These are phyloP conservation scores for Pterocarpus santalinus DNA, from an alignment of 306 rosid species.

Conservation along the genomic window DNA sequence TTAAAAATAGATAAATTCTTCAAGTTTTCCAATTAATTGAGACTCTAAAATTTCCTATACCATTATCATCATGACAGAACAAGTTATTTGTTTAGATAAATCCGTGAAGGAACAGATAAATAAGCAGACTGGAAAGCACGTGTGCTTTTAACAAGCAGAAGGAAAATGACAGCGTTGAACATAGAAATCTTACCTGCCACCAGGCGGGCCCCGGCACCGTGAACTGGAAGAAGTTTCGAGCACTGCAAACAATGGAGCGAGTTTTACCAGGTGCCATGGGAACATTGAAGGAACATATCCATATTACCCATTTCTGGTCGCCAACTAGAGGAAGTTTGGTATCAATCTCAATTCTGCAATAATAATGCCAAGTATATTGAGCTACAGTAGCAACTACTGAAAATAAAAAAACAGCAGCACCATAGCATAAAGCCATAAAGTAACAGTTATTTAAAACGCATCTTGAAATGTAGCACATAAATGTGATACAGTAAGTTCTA, in stretches of 20 bases:
- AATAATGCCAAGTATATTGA: not conserved
- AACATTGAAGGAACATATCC: slow-evolving; percentile 96
- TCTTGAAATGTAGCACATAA: slow-evolving; percentile 16
- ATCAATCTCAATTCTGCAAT: slow-evolving; percentile 82
- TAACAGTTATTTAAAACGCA: no score
- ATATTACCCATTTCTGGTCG: slow-evolving; percentile 89
- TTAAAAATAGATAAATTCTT: no score
- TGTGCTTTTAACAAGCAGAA: not conserved
- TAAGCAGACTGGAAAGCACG: not conserved
- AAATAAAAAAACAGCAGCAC: not conserved
- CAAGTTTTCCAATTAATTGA: no score
- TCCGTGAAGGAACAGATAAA: not conserved
- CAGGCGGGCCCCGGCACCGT: slow-evolving; percentile 92
- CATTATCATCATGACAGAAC: no score
- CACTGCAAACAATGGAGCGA: slow-evolving; percentile 96
- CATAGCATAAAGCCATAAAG: not conserved
- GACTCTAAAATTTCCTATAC: no score
- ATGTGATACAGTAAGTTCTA: not conserved
- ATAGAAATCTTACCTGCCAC: slow-evolving; percentile 85
- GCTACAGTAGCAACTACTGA: slow-evolving; percentile 28
- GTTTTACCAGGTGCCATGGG: slow-evolving; percentile 98
- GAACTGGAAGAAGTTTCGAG: slow-evolving; percentile 94
- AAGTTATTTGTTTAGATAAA: not conserved
- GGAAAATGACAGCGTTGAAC: not conserved
- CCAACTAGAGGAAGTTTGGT: slow-evolving; percentile 86